Evolutionary conservation across 2,329 filamentous ascomycete genomes (phyloP), one percentile per base, ranked within the genome.

Genomic region (Pseudohalonectria lignicola): DNA sequence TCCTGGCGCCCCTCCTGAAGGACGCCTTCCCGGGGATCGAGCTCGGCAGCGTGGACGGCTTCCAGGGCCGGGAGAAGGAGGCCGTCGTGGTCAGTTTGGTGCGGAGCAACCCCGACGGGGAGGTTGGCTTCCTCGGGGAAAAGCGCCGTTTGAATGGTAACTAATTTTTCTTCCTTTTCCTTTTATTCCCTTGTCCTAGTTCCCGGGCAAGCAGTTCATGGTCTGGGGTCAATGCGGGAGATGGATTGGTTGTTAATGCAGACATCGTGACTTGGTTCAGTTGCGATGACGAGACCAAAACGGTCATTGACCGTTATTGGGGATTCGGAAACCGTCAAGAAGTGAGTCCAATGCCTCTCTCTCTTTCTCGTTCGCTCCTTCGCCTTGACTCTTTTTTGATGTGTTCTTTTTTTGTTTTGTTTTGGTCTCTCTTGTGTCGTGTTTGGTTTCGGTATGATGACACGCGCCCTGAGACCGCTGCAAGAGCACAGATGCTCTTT

Each of bases 201-300:
- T 26, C 23, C 23, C 8, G 12, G 23, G 7, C 23, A 26, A 26
- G 23, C 23, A 26, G 8, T 8, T 26, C 8, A 12, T 7, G 23
- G 12, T 12, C 7, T 8, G 23, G 7, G 7, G 23, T 26, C 23
- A 26, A 20, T 33, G 18, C 39, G 10, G 12, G 18, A 23, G 31
- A 26, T 18, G 20, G 31, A 33, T 39, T 31, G 12, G 15, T 17
- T 19, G 48, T 51, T 56, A 53, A 59, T 50, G 43, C 47, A n/a
- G n/a, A n/a, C n/a, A n/a, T 39, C 21, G 25, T 28, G 16, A 17
- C n/a, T 30, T 31, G 8, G 25, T 43, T 39, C 50, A 94, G 88
- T 96, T 49, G 90, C 92, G 38, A 96, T 98, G 88, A 98, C 92
- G 44, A 77, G 92, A 47, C 86, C 92, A 5, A 90, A 84, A 63